These are phyloP conservation scores for Fennellomyces sp. DNA, from an alignment of 371 early-diverging fungal genomes.

Conservation along the genomic window DNA sequence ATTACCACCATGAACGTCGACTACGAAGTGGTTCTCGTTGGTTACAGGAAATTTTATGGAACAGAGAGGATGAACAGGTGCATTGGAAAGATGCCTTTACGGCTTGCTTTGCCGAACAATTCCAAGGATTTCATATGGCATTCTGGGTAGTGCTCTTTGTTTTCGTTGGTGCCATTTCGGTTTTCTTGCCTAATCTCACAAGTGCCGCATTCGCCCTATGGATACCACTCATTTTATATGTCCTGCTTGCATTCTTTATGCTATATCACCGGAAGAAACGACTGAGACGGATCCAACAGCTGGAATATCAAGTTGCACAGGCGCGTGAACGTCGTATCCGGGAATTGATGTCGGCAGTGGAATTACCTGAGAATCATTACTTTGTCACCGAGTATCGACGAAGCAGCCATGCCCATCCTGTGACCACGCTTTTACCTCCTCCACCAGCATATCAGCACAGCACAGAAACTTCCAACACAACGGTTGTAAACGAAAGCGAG, in stretches of 20 bases:
- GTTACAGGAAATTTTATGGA: neutral
- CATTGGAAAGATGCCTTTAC: neutral
- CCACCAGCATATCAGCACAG: conserved; percentile 1
- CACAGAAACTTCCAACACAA: neutral
- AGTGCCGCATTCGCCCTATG: neutral
- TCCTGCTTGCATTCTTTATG: neutral
- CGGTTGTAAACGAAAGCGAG: too few species aligned
- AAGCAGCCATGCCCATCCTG: conserved; percentile 1
- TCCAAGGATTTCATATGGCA: neutral
- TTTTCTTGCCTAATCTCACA: neutral
- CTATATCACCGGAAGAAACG: neutral
- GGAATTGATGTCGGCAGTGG: neutral
- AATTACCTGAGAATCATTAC: conserved; percentile 4
- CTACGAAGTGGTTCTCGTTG: neutral
- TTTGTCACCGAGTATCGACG: neutral
- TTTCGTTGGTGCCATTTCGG: conserved; percentile 5
- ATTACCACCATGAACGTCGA: neutral
- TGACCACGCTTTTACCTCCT: conserved; percentile 1
- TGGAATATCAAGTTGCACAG: neutral
- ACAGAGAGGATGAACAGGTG: neutral
- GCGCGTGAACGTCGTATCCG: conserved; percentile 1
- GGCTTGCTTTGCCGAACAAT: neutral
- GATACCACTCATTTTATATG: neutral
- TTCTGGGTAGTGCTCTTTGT: conserved; percentile 4
- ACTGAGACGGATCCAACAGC: neutral